phyloP scores from a whole-genome alignment of 495 filamentous ascomycete species.

The Paragyromitra xinjiangensis region DNA sequence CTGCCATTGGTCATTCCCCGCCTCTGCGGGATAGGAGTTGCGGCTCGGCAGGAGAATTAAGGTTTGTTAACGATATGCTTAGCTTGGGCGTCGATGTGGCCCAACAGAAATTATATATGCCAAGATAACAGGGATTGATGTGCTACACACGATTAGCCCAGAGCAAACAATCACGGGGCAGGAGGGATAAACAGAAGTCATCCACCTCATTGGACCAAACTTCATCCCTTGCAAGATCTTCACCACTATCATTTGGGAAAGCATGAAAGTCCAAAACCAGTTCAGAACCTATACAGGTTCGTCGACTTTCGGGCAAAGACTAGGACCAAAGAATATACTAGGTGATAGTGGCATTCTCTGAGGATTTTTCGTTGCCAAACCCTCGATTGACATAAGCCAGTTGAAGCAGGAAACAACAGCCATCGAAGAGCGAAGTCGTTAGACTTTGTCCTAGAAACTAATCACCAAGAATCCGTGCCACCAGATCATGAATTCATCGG shows the following conservation, averaged over 20 bases:
- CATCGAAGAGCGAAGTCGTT: constrained; percentile 21
- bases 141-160: background rate
- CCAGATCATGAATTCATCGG: background rate
- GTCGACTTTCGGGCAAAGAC: background rate
- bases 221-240: background rate
- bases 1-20: constrained; percentile 35
- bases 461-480: background rate
- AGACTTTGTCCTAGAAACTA: background rate
- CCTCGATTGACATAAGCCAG: background rate
- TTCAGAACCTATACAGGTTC: background rate
- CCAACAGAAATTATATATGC: background rate
- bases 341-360: background rate
- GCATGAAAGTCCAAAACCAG: background rate
- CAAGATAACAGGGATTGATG: background rate
- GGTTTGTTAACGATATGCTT: constrained; percentile 24
- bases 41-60: constrained; percentile 32
- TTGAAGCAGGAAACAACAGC: constrained; percentile 1
- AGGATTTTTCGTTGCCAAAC: background rate
- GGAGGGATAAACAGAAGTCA: background rate
- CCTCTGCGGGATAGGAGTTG: constrained; percentile 22
- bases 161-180: background rate
- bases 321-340: background rate
- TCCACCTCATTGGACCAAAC: background rate
- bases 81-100: constrained; percentile 11
- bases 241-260: background rate